Evolutionary conservation across 2,329 filamentous ascomycete genomes (phyloP).

Genomic region (Colletotrichum somersetense): DNA sequence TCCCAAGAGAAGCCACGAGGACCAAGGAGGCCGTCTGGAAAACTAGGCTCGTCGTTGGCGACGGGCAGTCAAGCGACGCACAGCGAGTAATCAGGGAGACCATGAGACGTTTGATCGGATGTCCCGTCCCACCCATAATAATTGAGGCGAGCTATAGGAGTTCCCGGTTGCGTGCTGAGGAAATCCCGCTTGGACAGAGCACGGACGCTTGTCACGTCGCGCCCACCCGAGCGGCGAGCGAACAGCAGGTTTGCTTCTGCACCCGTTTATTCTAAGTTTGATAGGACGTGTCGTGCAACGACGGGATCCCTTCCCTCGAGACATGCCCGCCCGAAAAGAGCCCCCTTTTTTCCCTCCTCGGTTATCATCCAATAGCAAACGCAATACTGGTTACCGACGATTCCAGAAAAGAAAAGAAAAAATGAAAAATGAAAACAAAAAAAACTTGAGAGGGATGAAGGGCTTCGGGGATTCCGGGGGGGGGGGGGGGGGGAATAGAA

Average conservation of each 20-base stretch:
- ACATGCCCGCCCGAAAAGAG: background rate
- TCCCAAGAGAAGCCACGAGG: background rate
- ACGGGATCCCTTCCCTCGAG: background rate
- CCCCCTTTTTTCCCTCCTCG: background rate
- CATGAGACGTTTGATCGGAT: constrained; percentile 40
- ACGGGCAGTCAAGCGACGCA: background rate
- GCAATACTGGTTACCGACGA: no score
- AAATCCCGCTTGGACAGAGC: constrained; percentile 30
- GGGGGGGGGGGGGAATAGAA: no score
- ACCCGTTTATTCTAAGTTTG: background rate
- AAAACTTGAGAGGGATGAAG: background rate
- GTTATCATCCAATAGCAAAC: no score
- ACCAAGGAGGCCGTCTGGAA: background rate
- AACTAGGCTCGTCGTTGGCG: background rate
- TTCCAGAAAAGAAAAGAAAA: background rate
- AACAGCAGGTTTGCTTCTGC: background rate
- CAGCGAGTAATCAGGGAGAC: background rate
- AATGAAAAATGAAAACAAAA: no score
- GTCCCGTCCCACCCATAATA: constrained; percentile 37
- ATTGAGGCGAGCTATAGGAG: constrained; percentile 15
- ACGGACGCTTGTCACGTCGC: constrained; percentile 26
- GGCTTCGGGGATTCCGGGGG: background rate
- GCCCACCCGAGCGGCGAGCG: background rate
- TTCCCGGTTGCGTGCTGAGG: constrained; percentile 17
- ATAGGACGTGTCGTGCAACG: background rate